Conservation (phyloP, 2,329 filamentous ascomycete species). For the Hypoxylon sp. region DNA sequence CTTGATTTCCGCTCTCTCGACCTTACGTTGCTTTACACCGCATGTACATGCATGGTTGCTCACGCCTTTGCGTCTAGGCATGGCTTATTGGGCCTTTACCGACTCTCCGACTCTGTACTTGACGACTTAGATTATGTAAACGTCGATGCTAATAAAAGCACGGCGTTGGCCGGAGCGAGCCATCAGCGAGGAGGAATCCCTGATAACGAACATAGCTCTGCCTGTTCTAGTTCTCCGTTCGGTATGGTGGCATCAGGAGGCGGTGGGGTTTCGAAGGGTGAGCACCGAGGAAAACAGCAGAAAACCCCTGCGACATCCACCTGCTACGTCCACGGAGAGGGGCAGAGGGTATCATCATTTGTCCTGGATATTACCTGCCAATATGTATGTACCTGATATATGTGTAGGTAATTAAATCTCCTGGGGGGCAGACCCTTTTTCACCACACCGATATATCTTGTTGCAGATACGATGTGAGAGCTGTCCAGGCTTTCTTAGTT, state of each 20-base stretch:
- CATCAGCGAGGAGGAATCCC: slow-evolving; percentile 35
- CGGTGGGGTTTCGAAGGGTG: slow-evolving; percentile 44
- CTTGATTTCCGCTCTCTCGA: slow-evolving; percentile 24
- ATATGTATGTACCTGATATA: slow-evolving; percentile 23
- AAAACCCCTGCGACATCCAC: slow-evolving; percentile 44
- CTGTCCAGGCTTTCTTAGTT: slow-evolving; percentile 1
- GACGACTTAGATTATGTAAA: slow-evolving; percentile 36
- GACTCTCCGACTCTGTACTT: slow-evolving; percentile 32
- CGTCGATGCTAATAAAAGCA: slow-evolving; percentile 41
- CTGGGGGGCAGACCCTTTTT: slow-evolving; percentile 12
- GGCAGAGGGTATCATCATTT: slow-evolving; percentile 37
- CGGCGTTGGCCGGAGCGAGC: slow-evolving; percentile 39
- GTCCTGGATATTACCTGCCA: slow-evolving; percentile 38
- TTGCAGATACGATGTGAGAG: slow-evolving; percentile 16
- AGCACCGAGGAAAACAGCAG: slow-evolving; percentile 34
- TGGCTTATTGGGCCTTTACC: slow-evolving; percentile 34
- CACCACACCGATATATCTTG: slow-evolving; percentile 23
- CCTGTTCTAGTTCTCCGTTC: slow-evolving; percentile 47
- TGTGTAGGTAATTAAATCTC: slow-evolving; percentile 23
- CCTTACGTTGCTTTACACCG: slow-evolving; percentile 37
- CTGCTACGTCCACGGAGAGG: slow-evolving; percentile 45
- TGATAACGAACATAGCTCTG: slow-evolving; percentile 35
- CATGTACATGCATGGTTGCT: slow-evolving; percentile 40
- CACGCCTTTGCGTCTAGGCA: slow-evolving; percentile 37
- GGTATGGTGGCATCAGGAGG: slow-evolving; percentile 49